These are phyloP conservation scores for Megacollybia marginata DNA, from an alignment of 768 basidiomycete species.

Conservation along the genomic window DNA sequence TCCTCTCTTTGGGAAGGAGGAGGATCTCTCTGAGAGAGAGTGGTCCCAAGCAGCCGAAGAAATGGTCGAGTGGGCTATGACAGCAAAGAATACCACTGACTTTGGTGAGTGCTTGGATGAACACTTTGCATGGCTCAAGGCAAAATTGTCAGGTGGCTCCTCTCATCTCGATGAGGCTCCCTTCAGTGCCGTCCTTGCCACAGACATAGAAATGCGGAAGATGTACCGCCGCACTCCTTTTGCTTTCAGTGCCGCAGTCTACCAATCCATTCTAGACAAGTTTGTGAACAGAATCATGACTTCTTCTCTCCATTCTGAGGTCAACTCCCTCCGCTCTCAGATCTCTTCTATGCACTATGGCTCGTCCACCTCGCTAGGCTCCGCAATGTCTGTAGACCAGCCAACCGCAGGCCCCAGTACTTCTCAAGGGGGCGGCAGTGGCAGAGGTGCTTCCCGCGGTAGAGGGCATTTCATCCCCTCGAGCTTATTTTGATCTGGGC, in stretches of 20 bases:
- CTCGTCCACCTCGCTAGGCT: no score
- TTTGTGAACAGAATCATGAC: no score
- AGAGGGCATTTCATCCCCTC: not conserved
- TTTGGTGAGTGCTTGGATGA: not conserved
- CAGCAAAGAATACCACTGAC: not conserved
- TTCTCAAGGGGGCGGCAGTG: no score
- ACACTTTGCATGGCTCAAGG: not conserved
- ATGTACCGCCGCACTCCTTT: not conserved
- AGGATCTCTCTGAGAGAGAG: not conserved
- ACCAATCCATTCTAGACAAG: no score
- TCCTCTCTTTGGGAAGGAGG: not conserved
- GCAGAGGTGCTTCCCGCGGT: not conserved
- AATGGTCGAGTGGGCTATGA: not conserved
- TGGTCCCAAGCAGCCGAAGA: not conserved
- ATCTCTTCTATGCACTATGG: no score
- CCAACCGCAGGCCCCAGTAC: no score
- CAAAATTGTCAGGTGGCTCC: not conserved
- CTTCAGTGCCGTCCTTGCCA: not conserved
- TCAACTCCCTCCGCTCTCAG: no score
- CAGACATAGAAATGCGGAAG: not conserved
- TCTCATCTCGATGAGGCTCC: not conserved
- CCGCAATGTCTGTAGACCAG: no score
- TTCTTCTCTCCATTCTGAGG: no score
- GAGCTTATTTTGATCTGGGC: not conserved
- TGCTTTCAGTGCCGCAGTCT: not conserved